Base-by-base conservation (phyloP, 352 stramenopile species). In the Phytophthora quininea region DNA sequence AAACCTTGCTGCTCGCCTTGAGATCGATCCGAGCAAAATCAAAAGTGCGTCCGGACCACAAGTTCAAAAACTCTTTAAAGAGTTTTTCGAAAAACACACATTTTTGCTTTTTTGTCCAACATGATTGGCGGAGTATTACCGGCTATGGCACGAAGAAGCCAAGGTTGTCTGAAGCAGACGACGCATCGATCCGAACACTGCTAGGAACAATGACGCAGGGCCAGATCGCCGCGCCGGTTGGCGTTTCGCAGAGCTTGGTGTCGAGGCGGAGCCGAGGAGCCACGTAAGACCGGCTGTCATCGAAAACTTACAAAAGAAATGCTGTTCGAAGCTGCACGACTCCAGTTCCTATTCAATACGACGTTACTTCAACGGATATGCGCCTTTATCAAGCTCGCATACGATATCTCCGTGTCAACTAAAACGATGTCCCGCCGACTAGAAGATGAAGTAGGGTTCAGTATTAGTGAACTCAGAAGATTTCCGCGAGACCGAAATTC, bases 21-120 rank as follows among this genome's bases (percentile, higher is more conserved):
- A 19, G 6, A 2, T 67, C 45, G 45, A 70, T 71, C 46, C 60
- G 54, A 32, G 45, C 55, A 33, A 67, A 70, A 62, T 15, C 54
- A 56, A 69, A 69, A 67, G 54, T 71, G 64, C 69, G 43, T 47
- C 6, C 9, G 12, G 8, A 4, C 43, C 43, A 49, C 4, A 49
- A 27, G 29, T 29, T 15, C 11, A 15, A 14, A 46, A 8, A 43
- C 7, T 43, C 12, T 24, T 52, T 24, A 24, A 24, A 24, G 19
- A 24, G 19, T 24, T 24, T 24, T 24, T 24, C 0, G n/a, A 0
- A 24, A 24, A 24, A 24, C 19, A 24, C 19, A 24, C 19, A 24
- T 24, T 24, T 24, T 24, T 24, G 19, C 19, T 24, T 24, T 24
- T 24, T 24, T 24, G 19, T 24, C 19, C 19, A 24, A 24, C 19